Conservation (phyloP, 2,329 filamentous ascomycete genomes). For the Cladosporium velox region DNA sequence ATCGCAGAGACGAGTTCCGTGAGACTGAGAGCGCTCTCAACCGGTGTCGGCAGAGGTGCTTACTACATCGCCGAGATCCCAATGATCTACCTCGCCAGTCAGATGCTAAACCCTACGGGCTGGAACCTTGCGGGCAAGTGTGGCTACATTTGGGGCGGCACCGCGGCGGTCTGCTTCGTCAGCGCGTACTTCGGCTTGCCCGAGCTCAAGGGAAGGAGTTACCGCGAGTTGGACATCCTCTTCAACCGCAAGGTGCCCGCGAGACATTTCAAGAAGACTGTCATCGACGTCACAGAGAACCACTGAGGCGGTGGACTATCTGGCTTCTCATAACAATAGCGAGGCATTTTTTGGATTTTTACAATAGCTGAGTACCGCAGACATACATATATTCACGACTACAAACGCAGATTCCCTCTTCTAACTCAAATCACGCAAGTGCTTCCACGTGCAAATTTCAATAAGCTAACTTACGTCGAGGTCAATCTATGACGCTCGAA, state of each 20-base stretch:
- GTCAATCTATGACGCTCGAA: background rate
- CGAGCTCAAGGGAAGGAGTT: slow-evolving; percentile 76
- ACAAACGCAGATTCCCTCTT: background rate
- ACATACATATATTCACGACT: background rate
- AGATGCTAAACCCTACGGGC: slow-evolving; percentile 84
- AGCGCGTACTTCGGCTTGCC: slow-evolving; percentile 81
- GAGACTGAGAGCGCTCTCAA: slow-evolving; percentile 87
- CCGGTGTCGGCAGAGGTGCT: slow-evolving; percentile 78
- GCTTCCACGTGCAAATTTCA: background rate
- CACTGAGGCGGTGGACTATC: slow-evolving; percentile 30
- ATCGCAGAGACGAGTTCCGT: slow-evolving; percentile 82
- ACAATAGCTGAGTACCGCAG: background rate
- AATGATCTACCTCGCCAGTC: slow-evolving; percentile 78
- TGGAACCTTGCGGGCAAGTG: slow-evolving; percentile 89
- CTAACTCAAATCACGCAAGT: background rate
- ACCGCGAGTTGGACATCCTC: slow-evolving; percentile 81
- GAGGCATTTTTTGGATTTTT: background rate
- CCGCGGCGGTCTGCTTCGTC: slow-evolving; percentile 79
- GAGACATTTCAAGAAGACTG: slow-evolving; percentile 64
- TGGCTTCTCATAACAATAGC: background rate
- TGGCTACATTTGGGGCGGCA: slow-evolving; percentile 84
- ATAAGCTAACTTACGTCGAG: background rate
- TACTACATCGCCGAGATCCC: slow-evolving; percentile 79
- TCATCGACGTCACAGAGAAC: slow-evolving; percentile 41
- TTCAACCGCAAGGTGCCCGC: slow-evolving; percentile 75